phyloP scores from a whole-genome alignment of 2,329 filamentous ascomycete genomes.

The Cylindrodendrum hubeiense region DNA sequence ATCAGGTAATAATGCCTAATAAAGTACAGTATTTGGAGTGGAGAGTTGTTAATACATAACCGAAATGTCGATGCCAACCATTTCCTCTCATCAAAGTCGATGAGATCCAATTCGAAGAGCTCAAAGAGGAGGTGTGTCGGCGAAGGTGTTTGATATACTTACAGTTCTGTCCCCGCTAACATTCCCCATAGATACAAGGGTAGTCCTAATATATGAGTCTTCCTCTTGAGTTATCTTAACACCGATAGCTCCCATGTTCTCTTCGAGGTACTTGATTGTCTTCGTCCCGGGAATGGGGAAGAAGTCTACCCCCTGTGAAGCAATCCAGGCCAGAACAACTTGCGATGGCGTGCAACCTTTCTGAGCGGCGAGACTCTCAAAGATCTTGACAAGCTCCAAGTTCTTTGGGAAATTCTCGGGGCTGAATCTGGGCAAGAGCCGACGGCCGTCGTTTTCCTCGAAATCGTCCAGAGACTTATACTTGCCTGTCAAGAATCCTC shows the following conservation, averaged over 20 bases:
- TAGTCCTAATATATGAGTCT: constrained; percentile 43
- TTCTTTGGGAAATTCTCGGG: constrained; percentile 58
- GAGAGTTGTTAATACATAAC: too few relatives aligned
- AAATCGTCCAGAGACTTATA: constrained; percentile 62
- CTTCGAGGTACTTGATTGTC: constrained; percentile 54
- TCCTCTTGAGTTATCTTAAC: constrained; percentile 47
- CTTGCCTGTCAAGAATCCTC: constrained; percentile 67
- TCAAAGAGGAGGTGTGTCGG: too few relatives aligned
- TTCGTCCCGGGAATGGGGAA: constrained; percentile 65
- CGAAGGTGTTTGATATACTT: too few relatives aligned
- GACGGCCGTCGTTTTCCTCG: constrained; percentile 7
- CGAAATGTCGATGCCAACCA: too few relatives aligned
- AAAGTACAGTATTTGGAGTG: too few relatives aligned
- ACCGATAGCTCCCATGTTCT: constrained; percentile 52
- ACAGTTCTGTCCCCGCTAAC: too few relatives aligned
- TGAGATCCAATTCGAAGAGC: too few relatives aligned
- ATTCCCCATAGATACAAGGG: too few relatives aligned
- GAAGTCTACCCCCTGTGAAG: constrained; percentile 68
- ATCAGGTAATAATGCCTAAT: too few relatives aligned
- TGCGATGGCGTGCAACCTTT: constrained; percentile 67
- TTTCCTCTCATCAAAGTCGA: too few relatives aligned
- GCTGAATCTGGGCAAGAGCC: constrained; percentile 19
- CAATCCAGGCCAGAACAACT: constrained; percentile 70
- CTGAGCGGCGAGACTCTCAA: constrained; percentile 61
- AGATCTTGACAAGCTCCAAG: constrained; percentile 61